Conservation (phyloP, 371 early-diverging fungal species). For the Syncephalastrum monosporum region DNA sequence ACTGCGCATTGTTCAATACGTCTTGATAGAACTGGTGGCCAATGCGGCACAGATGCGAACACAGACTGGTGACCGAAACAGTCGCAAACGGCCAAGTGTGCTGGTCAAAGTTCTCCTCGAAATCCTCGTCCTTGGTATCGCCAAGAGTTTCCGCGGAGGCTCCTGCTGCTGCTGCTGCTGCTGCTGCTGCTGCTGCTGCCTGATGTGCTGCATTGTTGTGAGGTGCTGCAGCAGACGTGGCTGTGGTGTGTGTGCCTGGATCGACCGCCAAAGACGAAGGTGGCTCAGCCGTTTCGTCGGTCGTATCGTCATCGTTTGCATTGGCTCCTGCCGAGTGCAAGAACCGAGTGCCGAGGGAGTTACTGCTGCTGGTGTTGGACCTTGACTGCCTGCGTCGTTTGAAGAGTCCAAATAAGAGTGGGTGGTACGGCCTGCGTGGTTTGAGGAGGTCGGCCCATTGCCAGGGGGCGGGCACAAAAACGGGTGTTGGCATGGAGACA, state of each 20-base stretch:
- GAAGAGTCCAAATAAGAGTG: slow-evolving; percentile 24
- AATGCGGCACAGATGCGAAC: slow-evolving; percentile 17
- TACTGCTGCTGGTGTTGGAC: slow-evolving; percentile 4
- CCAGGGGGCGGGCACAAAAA: slow-evolving; percentile 28
- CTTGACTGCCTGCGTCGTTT: slow-evolving; percentile 3
- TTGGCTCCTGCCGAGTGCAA: neutral
- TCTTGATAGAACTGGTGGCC: slow-evolving; percentile 26
- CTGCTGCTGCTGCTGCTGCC: too few species aligned
- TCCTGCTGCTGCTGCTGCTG: neutral
- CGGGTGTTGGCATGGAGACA: slow-evolving; percentile 17
- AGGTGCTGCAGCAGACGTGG: too few species aligned
- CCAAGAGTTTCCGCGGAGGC: neutral
- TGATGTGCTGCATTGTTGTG: neutral
- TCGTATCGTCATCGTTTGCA: slow-evolving; percentile 1
- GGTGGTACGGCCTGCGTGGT: slow-evolving; percentile 20
- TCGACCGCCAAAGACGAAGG: slow-evolving; percentile 3
- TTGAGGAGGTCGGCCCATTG: slow-evolving; percentile 30
- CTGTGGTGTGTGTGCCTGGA: neutral
- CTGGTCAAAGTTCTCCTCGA: neutral
- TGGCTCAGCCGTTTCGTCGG: slow-evolving; percentile 7
- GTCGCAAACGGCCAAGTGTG: slow-evolving; percentile 13
- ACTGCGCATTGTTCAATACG: slow-evolving; percentile 12
- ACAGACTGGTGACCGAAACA: slow-evolving; percentile 13
- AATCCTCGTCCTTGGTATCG: slow-evolving; percentile 1
- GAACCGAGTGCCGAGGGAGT: neutral